Percentiles rank a stretch among this genome's conserved stretches.
These are phyloP conservation scores for Gossypium raimondii DNA, from an alignment of 345 rosid genomes.

Conservation along the genomic window DNA sequence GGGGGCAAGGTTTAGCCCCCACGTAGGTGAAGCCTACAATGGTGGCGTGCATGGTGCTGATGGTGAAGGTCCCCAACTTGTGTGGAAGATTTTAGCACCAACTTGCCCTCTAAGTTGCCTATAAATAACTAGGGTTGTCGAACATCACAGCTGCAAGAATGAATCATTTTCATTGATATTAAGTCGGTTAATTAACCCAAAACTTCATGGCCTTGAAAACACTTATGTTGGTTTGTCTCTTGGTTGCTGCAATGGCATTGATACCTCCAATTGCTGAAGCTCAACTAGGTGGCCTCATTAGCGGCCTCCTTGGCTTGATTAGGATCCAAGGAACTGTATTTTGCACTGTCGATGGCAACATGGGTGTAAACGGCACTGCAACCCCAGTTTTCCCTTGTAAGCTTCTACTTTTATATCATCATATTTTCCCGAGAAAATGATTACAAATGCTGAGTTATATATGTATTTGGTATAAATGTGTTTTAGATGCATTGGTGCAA, in stretches of 20 bases:
- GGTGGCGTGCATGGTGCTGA: constrained; percentile 10
- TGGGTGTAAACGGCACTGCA: constrained; percentile 30
- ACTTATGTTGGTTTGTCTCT: constrained; percentile 21
- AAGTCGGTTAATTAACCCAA: background rate
- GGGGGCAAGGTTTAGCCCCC: background rate
- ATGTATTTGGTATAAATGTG: background rate
- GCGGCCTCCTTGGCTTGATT: constrained; percentile 36
- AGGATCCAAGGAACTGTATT: constrained; percentile 41
- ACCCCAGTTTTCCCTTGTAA: constrained; percentile 48
- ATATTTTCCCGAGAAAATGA: background rate
- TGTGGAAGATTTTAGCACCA: constrained; percentile 25
- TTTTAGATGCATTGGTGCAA: constrained; percentile 49
- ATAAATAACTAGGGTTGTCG: constrained; percentile 20
- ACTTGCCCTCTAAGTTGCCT: constrained; percentile 27
- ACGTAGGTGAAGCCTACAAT: constrained; percentile 17
- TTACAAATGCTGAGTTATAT: background rate
- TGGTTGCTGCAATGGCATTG: constrained; percentile 20
- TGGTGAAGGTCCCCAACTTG: background rate
- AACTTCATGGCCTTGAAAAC: constrained; percentile 30
- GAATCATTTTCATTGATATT: background rate
- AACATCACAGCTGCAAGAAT: background rate
- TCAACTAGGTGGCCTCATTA: constrained; percentile 39
- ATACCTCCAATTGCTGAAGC: constrained; percentile 42
- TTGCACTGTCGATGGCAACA: constrained; percentile 46
- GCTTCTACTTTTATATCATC: background rate